Percentiles rank a stretch among this genome's conserved stretches.
Evolutionary conservation across 176 grass and related monocot species (phyloP).

Genomic region (Guadua angustifolia): DNA sequence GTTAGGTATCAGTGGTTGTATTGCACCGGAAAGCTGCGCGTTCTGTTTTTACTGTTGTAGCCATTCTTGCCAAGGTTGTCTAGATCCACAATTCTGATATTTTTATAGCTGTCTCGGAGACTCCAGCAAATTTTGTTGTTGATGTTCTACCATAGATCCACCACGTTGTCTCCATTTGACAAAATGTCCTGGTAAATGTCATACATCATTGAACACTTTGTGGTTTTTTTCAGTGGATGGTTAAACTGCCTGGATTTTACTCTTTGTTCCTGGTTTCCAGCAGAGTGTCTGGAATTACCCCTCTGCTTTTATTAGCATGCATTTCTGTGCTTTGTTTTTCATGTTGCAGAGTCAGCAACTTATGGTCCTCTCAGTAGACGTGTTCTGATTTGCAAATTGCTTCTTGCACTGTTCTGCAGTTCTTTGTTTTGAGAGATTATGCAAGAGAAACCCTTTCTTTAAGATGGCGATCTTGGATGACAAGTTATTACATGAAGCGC

Average conservation of each 20-base stretch:
- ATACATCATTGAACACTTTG: background rate
- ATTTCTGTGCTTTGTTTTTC: conserved; percentile 2
- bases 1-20: background rate
- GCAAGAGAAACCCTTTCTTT: conserved; percentile 95
- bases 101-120: background rate
- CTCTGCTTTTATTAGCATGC: background rate
- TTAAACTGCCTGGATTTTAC: conserved; percentile 18
- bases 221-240: background rate
- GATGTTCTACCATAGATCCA: background rate
- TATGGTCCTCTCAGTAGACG: background rate
- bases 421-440: conserved; percentile 99
- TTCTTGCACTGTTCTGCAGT: conserved; percentile 57
- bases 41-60: conserved; percentile 18
- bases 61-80: conserved; percentile 3
- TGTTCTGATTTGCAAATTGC: conserved; percentile 40
- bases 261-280: conserved; percentile 3
- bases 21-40: background rate
- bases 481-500: conserved; percentile 91
- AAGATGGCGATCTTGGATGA: conserved; percentile 99
- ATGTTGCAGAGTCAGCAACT: background rate
- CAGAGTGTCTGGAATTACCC: background rate
- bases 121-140: background rate
- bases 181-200: background rate
- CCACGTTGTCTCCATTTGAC: background rate
- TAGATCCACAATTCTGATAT: background rate